A percentile compares a stretch with the other conserved stretches of the same genome.
Conservation (phyloP, 2,329 filamentous ascomycete genomes). For the Trichocomaceae sp. region DNA sequence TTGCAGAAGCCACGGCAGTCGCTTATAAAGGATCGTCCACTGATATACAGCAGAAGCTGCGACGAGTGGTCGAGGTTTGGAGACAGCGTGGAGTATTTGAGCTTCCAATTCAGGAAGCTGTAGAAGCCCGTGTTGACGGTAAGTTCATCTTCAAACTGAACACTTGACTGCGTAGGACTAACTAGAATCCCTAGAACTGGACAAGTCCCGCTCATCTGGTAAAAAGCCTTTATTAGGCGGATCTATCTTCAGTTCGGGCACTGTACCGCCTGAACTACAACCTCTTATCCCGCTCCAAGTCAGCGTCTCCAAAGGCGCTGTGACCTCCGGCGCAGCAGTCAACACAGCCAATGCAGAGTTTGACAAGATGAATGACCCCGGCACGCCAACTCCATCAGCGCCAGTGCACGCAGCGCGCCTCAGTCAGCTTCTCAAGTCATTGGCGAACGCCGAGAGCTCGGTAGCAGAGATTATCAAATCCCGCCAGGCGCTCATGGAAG, state of each 20-base stretch:
- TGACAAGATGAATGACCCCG: constrained; percentile 70
- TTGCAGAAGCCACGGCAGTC: constrained; percentile 81
- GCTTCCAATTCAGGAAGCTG: constrained; percentile 65
- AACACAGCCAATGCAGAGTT: constrained; percentile 74
- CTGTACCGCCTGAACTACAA: constrained; percentile 68
- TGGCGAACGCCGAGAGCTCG: constrained; percentile 81
- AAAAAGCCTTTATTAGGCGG: constrained; percentile 56
- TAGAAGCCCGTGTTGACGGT: constrained; percentile 77
- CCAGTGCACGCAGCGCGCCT: constrained; percentile 89
- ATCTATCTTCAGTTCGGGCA: constrained; percentile 61
- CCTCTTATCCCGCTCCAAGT: constrained; percentile 69
- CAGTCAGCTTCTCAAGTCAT: constrained; percentile 78
- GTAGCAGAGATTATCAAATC: constrained; percentile 86
- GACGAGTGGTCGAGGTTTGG: constrained; percentile 92
- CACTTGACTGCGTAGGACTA: constrained; percentile 1
- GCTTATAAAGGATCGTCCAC: constrained; percentile 84
- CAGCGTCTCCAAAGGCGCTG: constrained; percentile 64
- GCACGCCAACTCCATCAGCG: constrained; percentile 63
- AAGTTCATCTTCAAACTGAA: constrained; percentile 21
- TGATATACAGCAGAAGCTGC: constrained; percentile 81
- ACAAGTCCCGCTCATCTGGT: constrained; percentile 47
- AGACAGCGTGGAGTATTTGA: constrained; percentile 81
- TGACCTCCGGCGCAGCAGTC: constrained; percentile 60
- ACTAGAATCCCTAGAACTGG: constrained; percentile 43
- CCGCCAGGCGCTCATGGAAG: constrained; percentile 67